A percentile compares a stretch with the other conserved stretches of the same genome.
phyloP scores from a whole-genome alignment of 768 basidiomycete species.

The Lentinus brumalis region DNA sequence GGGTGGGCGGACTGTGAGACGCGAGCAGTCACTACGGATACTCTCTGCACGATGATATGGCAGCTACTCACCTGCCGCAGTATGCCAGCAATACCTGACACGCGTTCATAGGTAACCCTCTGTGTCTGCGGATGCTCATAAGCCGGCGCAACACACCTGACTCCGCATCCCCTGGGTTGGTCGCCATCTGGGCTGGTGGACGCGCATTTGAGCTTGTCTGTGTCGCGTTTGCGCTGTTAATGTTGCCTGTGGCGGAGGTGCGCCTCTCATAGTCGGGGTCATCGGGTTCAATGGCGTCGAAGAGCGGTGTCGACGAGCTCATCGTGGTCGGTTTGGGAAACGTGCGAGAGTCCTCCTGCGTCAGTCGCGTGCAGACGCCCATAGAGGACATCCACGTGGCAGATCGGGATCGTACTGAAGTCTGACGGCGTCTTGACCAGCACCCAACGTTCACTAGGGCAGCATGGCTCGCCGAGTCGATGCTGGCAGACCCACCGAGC shows the following conservation, averaged over 20 bases:
- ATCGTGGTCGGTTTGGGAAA: slow-evolving; percentile 35
- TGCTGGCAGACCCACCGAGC: slow-evolving; percentile 15
- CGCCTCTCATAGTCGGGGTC: slow-evolving; percentile 44
- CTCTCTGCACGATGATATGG: neutral
- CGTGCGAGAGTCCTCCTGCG: neutral
- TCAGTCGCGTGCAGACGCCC: slow-evolving; percentile 3
- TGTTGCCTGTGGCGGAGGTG: slow-evolving; percentile 37
- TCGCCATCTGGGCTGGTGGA: slow-evolving; percentile 48
- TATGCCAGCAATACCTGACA: slow-evolving; percentile 63
- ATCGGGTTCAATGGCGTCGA: slow-evolving; percentile 86
- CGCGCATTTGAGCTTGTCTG: slow-evolving; percentile 47
- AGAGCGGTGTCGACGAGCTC: slow-evolving; percentile 64
- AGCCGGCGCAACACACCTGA: slow-evolving; percentile 51
- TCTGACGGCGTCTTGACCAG: neutral
- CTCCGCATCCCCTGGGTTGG: slow-evolving; percentile 69
- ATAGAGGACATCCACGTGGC: slow-evolving; percentile 9
- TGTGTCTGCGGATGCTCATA: neutral
- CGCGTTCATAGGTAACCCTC: neutral
- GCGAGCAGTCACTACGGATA: neutral
- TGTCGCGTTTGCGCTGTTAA: slow-evolving; percentile 38
- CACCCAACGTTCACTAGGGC: neutral
- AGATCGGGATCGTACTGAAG: neutral
- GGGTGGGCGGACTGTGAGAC: slow-evolving; percentile 72
- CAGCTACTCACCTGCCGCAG: slow-evolving; percentile 62
- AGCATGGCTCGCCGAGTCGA: neutral